phyloP scores from a whole-genome alignment of 768 basidiomycete genomes.

The Tricholoma matsutake region DNA sequence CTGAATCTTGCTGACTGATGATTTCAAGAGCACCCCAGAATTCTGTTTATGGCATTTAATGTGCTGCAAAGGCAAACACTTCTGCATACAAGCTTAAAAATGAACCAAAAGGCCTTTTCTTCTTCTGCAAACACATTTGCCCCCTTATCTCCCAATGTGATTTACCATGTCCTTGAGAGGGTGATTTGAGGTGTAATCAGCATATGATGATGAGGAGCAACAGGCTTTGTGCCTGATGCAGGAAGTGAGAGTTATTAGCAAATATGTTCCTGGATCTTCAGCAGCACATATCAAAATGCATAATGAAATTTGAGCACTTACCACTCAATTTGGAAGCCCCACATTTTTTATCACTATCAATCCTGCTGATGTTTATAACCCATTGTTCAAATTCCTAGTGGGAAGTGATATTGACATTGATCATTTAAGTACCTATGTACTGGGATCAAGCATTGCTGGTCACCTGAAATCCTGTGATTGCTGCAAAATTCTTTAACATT shows the following conservation, averaged over 20 bases:
- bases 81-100: no score
- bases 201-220: not conserved
- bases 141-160: not conserved
- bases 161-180: not conserved
- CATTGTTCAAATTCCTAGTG: slow-evolving; percentile 36
- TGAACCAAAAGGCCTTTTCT: slow-evolving; percentile 4
- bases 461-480: no score
- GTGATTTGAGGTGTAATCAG: not conserved
- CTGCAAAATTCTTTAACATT: slow-evolving; percentile 39
- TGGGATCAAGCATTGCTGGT: slow-evolving; percentile 31
- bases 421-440: slow-evolving; percentile 23
- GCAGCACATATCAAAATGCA: slow-evolving; percentile 13
- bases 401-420: slow-evolving; percentile 37
- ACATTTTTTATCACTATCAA: no score
- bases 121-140: not conserved
- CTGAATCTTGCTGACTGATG: slow-evolving; percentile 26
- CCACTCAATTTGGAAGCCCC: slow-evolving; percentile 14
- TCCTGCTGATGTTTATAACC: slow-evolving; percentile 36
- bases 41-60: slow-evolving; percentile 39
- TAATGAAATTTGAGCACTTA: slow-evolving; percentile 32
- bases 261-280: slow-evolving; percentile 15
- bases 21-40: slow-evolving; percentile 37
- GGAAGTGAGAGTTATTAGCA: no score
- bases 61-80: no score
- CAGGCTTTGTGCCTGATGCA: slow-evolving; percentile 11